Base-by-base conservation (phyloP, 1,284 basidiomycete species). In the Rhodotorula sp. region DNA sequence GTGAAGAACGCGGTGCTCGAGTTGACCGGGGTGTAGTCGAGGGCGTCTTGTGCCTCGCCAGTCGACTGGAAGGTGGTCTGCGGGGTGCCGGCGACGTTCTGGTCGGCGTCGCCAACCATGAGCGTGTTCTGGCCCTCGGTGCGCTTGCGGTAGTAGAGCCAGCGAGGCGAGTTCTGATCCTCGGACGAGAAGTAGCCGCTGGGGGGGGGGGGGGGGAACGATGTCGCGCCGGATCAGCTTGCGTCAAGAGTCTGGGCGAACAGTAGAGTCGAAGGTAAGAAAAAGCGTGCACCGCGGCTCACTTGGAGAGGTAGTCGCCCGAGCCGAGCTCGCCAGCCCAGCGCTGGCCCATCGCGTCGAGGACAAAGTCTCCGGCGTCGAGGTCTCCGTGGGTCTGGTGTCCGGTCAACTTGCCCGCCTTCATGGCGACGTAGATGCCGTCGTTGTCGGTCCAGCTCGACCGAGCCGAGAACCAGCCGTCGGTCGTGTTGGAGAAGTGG, bases 291-390 rank as follows among this genome's bases (percentile, higher is more conserved):
- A 13, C 8, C 6, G 34, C 8, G n/a, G 48, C 61, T 40, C 47
- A 58, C 64, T 61, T 20, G 8, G 60, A 53, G 28, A 61, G 60
- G 51, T 61, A 61, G 60, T 61, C 87, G 46, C 86, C 93, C 13
- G 88, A 91, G 28, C 95, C 95, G 59, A 94, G 87, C 78, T 99
- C 95, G 70, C 96, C 96, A 48, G 90, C 91, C 92, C 93, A 99
- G 66, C 95, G 90, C 57, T 89, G 88, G 69, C 94, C 95, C 77
- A 97, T 83, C 24, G 94, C 94, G 79, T 99, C 96, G 55, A 99
- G 81, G 58, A 98, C 92, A 79, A 98, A 98, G 82, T 94, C 91
- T 34, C 77, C 77, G 15, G 71, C 71, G 40, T 78, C 77, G 57
- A 78, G 68, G 64, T 75, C 72, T 22, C 76, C 76, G 63, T 78